phyloP scores from a whole-genome alignment of 2,329 filamentous ascomycete genomes.

The Calonectria pauciramosa region DNA sequence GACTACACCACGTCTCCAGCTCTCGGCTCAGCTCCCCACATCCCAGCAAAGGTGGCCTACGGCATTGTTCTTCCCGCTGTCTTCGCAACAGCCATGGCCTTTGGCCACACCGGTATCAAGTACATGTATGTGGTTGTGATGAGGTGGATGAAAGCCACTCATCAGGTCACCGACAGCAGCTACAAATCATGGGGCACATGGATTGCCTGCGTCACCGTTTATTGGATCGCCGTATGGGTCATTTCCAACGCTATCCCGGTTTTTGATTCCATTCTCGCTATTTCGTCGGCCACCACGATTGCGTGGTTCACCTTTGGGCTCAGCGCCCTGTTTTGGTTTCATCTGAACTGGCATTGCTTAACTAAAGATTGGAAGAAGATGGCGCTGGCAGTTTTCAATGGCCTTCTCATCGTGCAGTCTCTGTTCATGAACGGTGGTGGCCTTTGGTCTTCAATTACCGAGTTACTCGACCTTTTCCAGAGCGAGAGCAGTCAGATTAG shows the following conservation, averaged over 20 bases:
- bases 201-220: conserved; percentile 48
- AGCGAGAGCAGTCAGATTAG: conserved; percentile 40
- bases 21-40: conserved; percentile 49
- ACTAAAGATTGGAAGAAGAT: conserved; percentile 41
- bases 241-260: conserved; percentile 53
- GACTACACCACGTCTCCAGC: conserved; percentile 51
- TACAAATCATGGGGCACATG: conserved; percentile 52
- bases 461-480: conserved; percentile 47
- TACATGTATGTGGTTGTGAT: conserved; percentile 51
- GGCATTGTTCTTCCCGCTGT: conserved; percentile 49
- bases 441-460: conserved; percentile 50
- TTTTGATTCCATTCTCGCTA: conserved; percentile 53
- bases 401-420: conserved; percentile 47
- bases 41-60: conserved; percentile 51
- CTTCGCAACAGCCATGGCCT: conserved; percentile 48
- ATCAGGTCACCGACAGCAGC: conserved; percentile 49
- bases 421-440: conserved; percentile 53
- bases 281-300: conserved; percentile 51
- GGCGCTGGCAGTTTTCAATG: conserved; percentile 40
- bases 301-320: conserved; percentile 54
- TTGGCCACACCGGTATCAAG: conserved; percentile 50
- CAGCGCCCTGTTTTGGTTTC: conserved; percentile 51
- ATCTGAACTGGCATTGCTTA: conserved; percentile 46
- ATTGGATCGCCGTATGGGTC: conserved; percentile 50
- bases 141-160: conserved; percentile 47